Evolutionary conservation across 2,329 filamentous ascomycete species (phyloP).

Genomic region (Simplicillium sp.): DNA sequence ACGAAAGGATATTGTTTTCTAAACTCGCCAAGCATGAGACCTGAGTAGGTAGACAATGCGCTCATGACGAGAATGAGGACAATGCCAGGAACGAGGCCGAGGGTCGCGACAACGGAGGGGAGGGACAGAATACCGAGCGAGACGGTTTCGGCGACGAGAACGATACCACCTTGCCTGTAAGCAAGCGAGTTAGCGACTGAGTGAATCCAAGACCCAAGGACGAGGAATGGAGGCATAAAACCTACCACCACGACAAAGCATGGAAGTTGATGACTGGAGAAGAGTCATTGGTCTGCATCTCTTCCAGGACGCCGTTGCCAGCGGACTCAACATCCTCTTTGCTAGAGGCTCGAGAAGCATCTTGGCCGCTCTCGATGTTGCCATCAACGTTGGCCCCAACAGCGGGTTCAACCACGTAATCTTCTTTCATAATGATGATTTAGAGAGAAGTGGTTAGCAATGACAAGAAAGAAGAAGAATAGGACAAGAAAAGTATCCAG

Average conservation of each 20-base stretch:
- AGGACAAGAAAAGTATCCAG: too few relatives aligned
- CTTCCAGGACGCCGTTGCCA: background rate
- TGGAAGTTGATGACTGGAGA: slow-evolving; percentile 22
- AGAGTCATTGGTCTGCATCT: background rate
- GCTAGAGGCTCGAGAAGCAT: too few relatives aligned
- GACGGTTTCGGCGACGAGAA: slow-evolving; percentile 34
- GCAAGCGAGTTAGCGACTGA: background rate
- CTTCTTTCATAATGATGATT: too few relatives aligned
- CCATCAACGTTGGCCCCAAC: too few relatives aligned
- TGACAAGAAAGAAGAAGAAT: too few relatives aligned
- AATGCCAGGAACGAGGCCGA: slow-evolving; percentile 65
- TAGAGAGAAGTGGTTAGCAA: too few relatives aligned
- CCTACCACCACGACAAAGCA: slow-evolving; percentile 27
- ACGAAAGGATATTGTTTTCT: slow-evolving; percentile 61
- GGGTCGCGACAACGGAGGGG: slow-evolving; percentile 61
- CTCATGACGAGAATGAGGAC: slow-evolving; percentile 59
- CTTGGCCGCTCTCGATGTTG: too few relatives aligned
- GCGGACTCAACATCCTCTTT: background rate
- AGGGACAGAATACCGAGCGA: slow-evolving; percentile 56
- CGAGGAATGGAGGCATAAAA: background rate
- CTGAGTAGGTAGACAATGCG: slow-evolving; percentile 56
- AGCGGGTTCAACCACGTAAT: too few relatives aligned
- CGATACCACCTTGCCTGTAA: slow-evolving; percentile 32
- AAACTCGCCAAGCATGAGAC: slow-evolving; percentile 53
- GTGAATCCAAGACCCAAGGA: background rate